A percentile compares a stretch with the other conserved stretches of the same genome.
Evolutionary conservation across 2,329 filamentous ascomycete species (phyloP).

Genomic region (Penicillium digitatum): DNA sequence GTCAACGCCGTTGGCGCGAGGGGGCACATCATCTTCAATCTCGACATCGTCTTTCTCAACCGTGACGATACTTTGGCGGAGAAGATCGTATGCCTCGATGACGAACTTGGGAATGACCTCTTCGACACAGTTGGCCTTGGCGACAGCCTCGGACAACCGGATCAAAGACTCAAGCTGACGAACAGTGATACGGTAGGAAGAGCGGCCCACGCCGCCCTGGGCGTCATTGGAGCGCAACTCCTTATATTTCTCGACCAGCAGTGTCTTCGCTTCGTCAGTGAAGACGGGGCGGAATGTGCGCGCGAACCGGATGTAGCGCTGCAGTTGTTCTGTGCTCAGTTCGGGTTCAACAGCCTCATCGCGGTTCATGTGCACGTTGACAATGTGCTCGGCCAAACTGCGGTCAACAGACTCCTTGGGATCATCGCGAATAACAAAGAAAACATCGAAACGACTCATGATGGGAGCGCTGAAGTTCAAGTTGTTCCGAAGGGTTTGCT

Average conservation of each 20-base stretch:
- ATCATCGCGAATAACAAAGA: constrained; percentile 96
- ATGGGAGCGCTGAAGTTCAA: constrained; percentile 99
- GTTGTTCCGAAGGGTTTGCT: constrained; percentile 86
- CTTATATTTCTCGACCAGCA: constrained; percentile 91
- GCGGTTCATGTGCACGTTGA: constrained; percentile 85
- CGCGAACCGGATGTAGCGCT: constrained; percentile 95
- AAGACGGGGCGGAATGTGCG: constrained; percentile 92
- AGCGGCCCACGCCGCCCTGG: constrained; percentile 87
- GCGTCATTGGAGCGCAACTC: constrained; percentile 89
- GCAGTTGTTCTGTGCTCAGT: constrained; percentile 92
- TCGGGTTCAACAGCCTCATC: constrained; percentile 90
- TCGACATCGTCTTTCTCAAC: constrained; percentile 98
- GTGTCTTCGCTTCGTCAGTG: constrained; percentile 75
- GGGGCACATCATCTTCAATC: constrained; percentile 72
- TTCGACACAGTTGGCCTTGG: constrained; percentile 93
- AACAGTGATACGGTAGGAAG: constrained; percentile 96
- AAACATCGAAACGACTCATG: constrained; percentile 98
- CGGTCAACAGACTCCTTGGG: constrained; percentile 90
- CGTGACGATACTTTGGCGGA: constrained; percentile 92
- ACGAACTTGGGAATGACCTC: constrained; percentile 84
- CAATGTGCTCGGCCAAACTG: constrained; percentile 90
- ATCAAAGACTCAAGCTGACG: constrained; percentile 95
- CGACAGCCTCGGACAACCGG: constrained; percentile 92
- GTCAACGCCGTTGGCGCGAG: constrained; percentile 45
- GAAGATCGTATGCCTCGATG: constrained; percentile 82